Base-by-base conservation (phyloP, 768 basidiomycete species). In the Gautieria morchelliformis region DNA sequence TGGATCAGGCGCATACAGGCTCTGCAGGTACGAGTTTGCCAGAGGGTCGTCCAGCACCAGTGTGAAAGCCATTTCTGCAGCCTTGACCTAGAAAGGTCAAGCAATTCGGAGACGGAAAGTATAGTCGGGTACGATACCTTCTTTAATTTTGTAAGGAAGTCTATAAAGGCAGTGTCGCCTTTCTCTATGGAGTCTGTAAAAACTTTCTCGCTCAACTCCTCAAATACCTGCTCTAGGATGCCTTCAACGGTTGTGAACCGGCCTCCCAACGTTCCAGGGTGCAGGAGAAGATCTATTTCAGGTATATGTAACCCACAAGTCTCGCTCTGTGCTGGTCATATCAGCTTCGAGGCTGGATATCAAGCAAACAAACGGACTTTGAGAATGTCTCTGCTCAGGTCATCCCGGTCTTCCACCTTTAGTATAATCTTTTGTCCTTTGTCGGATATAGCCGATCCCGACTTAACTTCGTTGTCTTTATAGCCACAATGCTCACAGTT, bases 231-330 rank as follows among this genome's bases (percentile, higher is more conserved):
- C 58, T 89, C 81, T 37, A 99, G 76, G 55, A 98, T 85, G 20
- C 96, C 96, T 70, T 99, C 96, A 20, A 98, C 76, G 0, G 96
- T 99, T 0, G 96, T 99, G 74, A 99, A 99, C 10, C 96, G 81
- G 9, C 96, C 96, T 12, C 96, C 96, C 3, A 99, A 82, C 0
- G 96, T 98, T 5, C 96, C 96, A 17, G 91, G 84, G 44, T 90
- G 85, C 5, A 99, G 81, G 11, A 85, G 82, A 8, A 99, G 84
- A 53, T 97, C 90, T 61, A 98, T 96, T 66, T 99, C 96, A 3
- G 96, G 94, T 45, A 99, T 91, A 4, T 72, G 76, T 32, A 99
- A 74, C 17, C 93, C 93, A 17, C 89, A 89, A 0, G 89, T 93
- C 66, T 99, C 95, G 66, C 93, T 95, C 93, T 97, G 63, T 6